Evolutionary conservation across 768 basidiomycete species (phyloP), one percentile per base, ranked within the genome.

Genomic region (Exidia glandulosa): DNA sequence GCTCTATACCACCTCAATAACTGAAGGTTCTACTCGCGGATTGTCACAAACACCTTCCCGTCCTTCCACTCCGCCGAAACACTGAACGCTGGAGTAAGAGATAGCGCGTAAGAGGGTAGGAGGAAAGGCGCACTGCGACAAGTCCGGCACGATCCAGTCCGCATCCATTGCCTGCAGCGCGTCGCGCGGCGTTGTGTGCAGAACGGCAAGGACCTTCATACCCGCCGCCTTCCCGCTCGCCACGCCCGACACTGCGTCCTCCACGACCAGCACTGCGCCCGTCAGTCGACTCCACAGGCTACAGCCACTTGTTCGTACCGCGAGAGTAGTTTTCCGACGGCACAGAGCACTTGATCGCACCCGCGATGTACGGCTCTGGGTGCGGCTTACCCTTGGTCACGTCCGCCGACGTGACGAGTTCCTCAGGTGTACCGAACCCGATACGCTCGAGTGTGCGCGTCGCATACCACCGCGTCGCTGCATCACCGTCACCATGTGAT

Each of bases 181-280:
- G 45, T 81, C 78, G 19, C 82, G 74, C 29, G 79, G 67, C 58
- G 92, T 88, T 4, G 87, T 88, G 32, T 94, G 94, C 68, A 88
- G 89, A 1, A 94, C 88, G 1, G 87, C 94, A 14, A 95, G 77
- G 0, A 87, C 88, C 54, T 71, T 77, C 56, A 87, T 79, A 12
- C 90, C 90, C 19, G 90, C 87, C 6, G 87, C 84, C 54, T 79
- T 80, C 25, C 91, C 91, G 16, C 88, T 79, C 61, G 75, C 76
- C 63, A 94, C 73, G 2, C 94, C 94, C 14, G 89, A 86, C 3
- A 91, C 87, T 2, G 94, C 92, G 66, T 96, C 94, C 66, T 94
- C 92, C 2, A 96, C 78, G 7, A 95, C 93, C 61, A 95, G 76
- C 66, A 88, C 88, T 90, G 63, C 16, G 30, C 19, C 10, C 14